These are phyloP conservation scores for Coriaria nepalensis DNA, from an alignment of 306 rosid species.

Conservation along the genomic window DNA sequence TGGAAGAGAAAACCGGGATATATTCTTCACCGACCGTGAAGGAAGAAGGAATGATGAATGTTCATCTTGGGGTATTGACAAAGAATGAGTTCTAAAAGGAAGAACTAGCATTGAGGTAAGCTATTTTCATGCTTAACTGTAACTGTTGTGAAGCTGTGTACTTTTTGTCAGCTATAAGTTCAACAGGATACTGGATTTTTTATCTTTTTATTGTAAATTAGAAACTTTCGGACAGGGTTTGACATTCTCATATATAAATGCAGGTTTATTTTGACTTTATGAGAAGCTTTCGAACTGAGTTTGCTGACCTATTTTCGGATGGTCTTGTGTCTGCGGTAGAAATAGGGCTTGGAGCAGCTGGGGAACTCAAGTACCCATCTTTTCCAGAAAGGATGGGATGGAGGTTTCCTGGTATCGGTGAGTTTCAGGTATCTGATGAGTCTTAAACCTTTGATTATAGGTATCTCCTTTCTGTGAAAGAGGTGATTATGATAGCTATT, in stretches of 20 bases:
- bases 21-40: slow-evolving; percentile 92
- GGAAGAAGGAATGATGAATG: slow-evolving; percentile 92
- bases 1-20: slow-evolving; percentile 78
- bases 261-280: slow-evolving; percentile 96
- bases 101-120: slow-evolving; percentile 93
- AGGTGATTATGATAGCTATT: slow-evolving; percentile 95
- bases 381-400: slow-evolving; percentile 87
- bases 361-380: slow-evolving; percentile 95
- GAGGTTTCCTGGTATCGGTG: slow-evolving; percentile 98
- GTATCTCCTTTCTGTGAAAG: slow-evolving; percentile 39
- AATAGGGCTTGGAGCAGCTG: slow-evolving; percentile 85
- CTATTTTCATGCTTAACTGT: too few species aligned
- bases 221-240: too few species aligned
- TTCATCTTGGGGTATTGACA: slow-evolving; percentile 88
- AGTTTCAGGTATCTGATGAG: slow-evolving; percentile 84
- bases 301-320: slow-evolving; percentile 74
- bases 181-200: too few species aligned
- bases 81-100: slow-evolving; percentile 83
- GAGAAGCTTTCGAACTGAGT: slow-evolving; percentile 94
- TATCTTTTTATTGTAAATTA: too few species aligned
- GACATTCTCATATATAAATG: not conserved
- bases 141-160: too few species aligned
- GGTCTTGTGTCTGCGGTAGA: slow-evolving; percentile 73
- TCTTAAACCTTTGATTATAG: slow-evolving; percentile 2
- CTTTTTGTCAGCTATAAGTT: too few species aligned